Conservation (phyloP, 2,329 filamentous ascomycete genomes). For the Colletotrichum orbiculare region DNA sequence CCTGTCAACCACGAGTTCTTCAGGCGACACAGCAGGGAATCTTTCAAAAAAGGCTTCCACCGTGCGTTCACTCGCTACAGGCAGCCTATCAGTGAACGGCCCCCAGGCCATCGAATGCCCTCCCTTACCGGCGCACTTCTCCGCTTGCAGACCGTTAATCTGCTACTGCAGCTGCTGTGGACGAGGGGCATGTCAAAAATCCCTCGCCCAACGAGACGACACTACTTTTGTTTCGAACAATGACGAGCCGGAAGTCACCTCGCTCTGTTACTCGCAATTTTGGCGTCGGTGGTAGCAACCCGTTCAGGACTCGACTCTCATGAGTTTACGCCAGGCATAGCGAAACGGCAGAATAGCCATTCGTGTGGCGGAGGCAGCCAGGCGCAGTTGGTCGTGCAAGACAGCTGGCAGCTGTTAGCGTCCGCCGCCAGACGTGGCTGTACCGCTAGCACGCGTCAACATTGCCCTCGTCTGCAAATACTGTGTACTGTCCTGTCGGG, state of each 20-base stretch:
- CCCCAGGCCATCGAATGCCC: not conserved
- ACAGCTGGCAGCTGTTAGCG: too few relatives aligned
- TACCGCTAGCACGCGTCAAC: too few relatives aligned
- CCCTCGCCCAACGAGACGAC: too few relatives aligned
- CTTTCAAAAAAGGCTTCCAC: conserved; percentile 30
- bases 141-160: conserved; percentile 12
- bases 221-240: not conserved
- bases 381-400: not conserved
- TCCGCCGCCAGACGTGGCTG: too few relatives aligned
- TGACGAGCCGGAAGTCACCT: not conserved
- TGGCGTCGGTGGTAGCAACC: conserved; percentile 12
- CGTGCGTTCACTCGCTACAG: conserved; percentile 20
- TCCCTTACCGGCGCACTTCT: conserved; percentile 9
- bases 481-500: too few relatives aligned
- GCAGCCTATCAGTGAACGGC: conserved; percentile 24
- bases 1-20: conserved; percentile 31
- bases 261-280: not conserved
- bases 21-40: conserved; percentile 13
- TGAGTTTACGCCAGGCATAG: not conserved
- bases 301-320: conserved; percentile 2
- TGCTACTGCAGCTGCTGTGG: not conserved
- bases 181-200: too few relatives aligned
- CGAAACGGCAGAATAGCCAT: not conserved
- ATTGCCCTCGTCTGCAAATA: too few relatives aligned
- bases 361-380: conserved; percentile 19